A percentile compares a stretch with the other conserved stretches of the same genome.
Evolutionary conservation across 129 eudicot species (phyloP).

Genomic region (Arctium lappa): DNA sequence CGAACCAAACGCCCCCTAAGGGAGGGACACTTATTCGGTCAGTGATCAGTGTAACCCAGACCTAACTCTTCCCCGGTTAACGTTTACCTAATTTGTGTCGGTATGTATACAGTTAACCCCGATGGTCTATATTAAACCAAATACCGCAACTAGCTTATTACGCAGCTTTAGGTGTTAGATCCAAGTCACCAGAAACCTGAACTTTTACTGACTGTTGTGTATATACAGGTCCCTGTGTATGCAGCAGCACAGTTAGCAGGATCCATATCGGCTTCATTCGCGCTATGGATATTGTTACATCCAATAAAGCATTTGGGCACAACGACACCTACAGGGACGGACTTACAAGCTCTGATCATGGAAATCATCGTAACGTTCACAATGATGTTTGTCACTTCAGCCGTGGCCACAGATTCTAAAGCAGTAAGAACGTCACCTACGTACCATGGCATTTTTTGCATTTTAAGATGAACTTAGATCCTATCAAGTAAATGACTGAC

Average conservation of each 20-base stretch:
- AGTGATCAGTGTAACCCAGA: too few species aligned
- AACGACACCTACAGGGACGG: slow-evolving; percentile 72
- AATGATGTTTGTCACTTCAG: slow-evolving; percentile 88
- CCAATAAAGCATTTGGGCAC: slow-evolving; percentile 66
- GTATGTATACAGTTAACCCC: too few species aligned
- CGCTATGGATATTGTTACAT: slow-evolving; percentile 47
- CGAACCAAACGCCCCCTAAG: too few species aligned
- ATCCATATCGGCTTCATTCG: slow-evolving; percentile 60
- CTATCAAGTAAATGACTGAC: too few species aligned
- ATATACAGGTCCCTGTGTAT: slow-evolving; percentile 62
- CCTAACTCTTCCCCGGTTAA: too few species aligned
- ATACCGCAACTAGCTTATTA: too few species aligned
- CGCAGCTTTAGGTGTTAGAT: too few species aligned
- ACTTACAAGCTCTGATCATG: slow-evolving; percentile 69
- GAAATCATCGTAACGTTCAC: slow-evolving; percentile 82
- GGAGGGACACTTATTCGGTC: too few species aligned
- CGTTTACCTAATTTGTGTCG: too few species aligned
- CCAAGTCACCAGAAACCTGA: neutral
- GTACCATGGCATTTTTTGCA: too few species aligned
- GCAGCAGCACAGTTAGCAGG: slow-evolving; percentile 73
- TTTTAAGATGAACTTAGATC: too few species aligned
- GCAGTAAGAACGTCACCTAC: slow-evolving; percentile 25
- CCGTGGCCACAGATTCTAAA: slow-evolving; percentile 76
- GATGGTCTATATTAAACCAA: too few species aligned
- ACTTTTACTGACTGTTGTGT: neutral